phyloP scores from a whole-genome alignment of 176 grass and related monocot species.

The Oryza nivara region DNA sequence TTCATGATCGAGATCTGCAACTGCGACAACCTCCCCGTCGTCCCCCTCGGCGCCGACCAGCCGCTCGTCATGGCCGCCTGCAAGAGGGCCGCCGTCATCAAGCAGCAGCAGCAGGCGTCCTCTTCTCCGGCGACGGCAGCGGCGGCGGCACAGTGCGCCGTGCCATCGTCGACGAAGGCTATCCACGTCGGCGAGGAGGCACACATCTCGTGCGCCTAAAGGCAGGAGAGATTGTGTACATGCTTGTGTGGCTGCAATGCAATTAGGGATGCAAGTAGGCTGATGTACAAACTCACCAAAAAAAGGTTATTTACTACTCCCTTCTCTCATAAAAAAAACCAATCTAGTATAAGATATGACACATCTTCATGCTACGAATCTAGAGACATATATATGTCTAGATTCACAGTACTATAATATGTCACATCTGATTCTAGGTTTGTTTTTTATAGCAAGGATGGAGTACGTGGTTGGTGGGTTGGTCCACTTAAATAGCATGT shows the following conservation, averaged over 20 bases:
- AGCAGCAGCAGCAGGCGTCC: slow-evolving; percentile 21
- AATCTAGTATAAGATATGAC: no score
- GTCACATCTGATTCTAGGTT: no score
- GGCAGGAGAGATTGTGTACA: background rate
- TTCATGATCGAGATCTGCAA: slow-evolving; percentile 99
- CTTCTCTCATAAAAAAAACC: no score
- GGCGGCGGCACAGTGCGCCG: background rate
- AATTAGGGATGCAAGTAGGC: background rate
- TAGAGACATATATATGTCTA: no score
- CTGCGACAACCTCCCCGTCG: slow-evolving; percentile 76
- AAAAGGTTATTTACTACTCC: background rate
- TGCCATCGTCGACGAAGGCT: slow-evolving; percentile 24
- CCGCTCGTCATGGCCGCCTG: slow-evolving; percentile 19
- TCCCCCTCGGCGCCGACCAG: slow-evolving; percentile 49
- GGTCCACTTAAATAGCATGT: background rate
- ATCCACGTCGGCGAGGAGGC: slow-evolving; percentile 62
- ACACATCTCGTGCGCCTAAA: slow-evolving; percentile 69
- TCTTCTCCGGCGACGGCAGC: background rate
- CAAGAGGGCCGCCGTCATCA: slow-evolving; percentile 47
- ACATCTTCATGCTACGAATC: no score
- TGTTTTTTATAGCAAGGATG: no score
- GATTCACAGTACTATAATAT: no score
- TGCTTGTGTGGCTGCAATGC: background rate
- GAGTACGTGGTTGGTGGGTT: no score
- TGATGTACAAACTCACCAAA: background rate